A percentile compares a stretch with the other conserved stretches of the same genome.
These are phyloP conservation scores for Russula dissimulans DNA, from an alignment of 768 basidiomycete genomes.

Conservation along the genomic window DNA sequence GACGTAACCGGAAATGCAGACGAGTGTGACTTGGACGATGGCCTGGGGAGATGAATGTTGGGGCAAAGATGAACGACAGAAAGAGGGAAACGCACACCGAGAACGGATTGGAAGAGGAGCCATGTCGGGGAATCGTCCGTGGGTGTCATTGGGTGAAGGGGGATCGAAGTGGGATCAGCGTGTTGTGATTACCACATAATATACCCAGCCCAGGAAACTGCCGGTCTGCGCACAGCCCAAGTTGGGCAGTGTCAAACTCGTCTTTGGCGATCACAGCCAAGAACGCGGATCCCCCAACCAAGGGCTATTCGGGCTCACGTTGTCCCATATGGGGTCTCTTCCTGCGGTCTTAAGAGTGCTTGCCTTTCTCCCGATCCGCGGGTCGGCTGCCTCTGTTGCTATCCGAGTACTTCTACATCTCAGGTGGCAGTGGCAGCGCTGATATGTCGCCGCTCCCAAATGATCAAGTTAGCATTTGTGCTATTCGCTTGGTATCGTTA, in stretches of 20 bases:
- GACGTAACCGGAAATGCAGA: conserved; percentile 76
- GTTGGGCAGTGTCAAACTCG: conserved; percentile 5
- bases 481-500: background rate
- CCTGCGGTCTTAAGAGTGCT: background rate
- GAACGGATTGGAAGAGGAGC: conserved; percentile 46
- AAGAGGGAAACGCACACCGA: conserved; percentile 34
- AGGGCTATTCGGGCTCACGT: background rate
- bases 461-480: conserved; percentile 16
- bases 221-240: too few species aligned
- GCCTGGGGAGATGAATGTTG: conserved; percentile 41
- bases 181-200: too few species aligned
- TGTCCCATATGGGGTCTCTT: background rate
- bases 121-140: conserved; percentile 28
- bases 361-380: background rate
- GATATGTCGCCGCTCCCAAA: conserved; percentile 30
- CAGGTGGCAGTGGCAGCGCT: conserved; percentile 31
- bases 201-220: too few species aligned
- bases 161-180: too few species aligned
- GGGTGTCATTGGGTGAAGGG: conserved; percentile 1
- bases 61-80: background rate
- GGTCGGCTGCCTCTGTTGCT: conserved; percentile 7
- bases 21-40: conserved; percentile 78
- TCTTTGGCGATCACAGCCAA: conserved; percentile 34
- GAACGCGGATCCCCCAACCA: conserved; percentile 31
- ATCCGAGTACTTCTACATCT: conserved; percentile 31